Conservation (phyloP, 1,139 yeast species). For the Saccharomyces hybrid region DNA sequence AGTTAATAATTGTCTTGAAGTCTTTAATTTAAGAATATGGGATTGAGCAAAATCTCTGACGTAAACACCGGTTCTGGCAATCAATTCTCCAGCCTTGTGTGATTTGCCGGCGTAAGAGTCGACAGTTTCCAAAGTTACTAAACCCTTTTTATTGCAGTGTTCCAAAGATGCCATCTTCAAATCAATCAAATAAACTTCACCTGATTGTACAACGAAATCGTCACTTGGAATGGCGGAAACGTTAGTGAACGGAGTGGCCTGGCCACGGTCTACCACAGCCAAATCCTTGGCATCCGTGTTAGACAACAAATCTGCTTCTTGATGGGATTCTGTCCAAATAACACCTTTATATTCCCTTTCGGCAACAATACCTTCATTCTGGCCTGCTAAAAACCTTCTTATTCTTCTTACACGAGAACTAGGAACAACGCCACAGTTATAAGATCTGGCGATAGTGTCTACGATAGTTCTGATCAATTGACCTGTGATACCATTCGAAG, state of each 20-base stretch:
- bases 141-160: constrained; percentile 49
- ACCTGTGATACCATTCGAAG: constrained; percentile 48
- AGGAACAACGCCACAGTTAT: constrained; percentile 79
- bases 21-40: constrained; percentile 67
- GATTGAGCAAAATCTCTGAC: constrained; percentile 78
- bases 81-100: constrained; percentile 43
- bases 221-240: constrained; percentile 58
- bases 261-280: constrained; percentile 32
- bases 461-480: constrained; percentile 62
- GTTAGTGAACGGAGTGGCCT: constrained; percentile 31
- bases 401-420: constrained; percentile 88
- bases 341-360: constrained; percentile 92
- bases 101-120: constrained; percentile 60
- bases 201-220: constrained; percentile 63
- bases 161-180: constrained; percentile 67
- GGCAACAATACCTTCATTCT: constrained; percentile 82
- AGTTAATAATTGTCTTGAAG: constrained; percentile 64
- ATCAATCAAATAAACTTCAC: constrained; percentile 84
- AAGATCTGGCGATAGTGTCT: constrained; percentile 71
- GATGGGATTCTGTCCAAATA: constrained; percentile 81
- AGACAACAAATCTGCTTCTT: constrained; percentile 52
- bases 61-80: constrained; percentile 63
- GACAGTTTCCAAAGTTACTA: constrained; percentile 57
- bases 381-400: constrained; percentile 92
- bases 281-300: constrained; percentile 38